Conservation (phyloP, 139 green algal species). For the Trebouxia sp. region DNA sequence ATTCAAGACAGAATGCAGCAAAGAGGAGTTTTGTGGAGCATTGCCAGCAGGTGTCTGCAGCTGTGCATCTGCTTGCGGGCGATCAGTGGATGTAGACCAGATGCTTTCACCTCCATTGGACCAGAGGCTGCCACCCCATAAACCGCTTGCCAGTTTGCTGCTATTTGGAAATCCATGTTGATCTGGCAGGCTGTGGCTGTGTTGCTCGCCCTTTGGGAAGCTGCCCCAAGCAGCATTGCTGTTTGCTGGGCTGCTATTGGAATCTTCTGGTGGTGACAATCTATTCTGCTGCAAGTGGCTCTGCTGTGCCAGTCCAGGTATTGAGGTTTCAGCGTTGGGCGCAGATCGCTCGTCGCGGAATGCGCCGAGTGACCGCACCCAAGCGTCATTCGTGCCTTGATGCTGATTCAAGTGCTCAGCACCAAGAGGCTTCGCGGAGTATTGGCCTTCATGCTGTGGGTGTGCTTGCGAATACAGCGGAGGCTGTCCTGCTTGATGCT, state of each 20-base stretch:
- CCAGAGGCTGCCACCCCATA: slow-evolving; percentile 23
- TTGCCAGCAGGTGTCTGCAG: not conserved
- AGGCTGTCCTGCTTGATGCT: not conserved
- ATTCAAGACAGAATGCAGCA: not conserved
- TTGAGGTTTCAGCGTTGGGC: not conserved
- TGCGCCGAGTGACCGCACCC: not conserved
- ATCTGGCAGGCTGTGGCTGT: not conserved
- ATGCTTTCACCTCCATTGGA: slow-evolving; percentile 8
- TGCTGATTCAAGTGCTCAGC: not conserved
- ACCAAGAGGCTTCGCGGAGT: not conserved
- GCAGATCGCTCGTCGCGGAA: not conserved
- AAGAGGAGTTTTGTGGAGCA: not conserved
- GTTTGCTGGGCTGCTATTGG: not conserved
- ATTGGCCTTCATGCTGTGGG: not conserved
- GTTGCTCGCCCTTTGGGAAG: not conserved
- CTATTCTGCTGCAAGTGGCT: not conserved
- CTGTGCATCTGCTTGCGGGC: not conserved
- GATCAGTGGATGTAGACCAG: not conserved
- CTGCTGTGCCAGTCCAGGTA: not conserved
- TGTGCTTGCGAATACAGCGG: not conserved
- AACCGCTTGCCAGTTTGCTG: not conserved
- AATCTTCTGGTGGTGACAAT: not conserved
- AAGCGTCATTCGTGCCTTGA: not conserved
- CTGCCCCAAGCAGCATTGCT: not conserved
- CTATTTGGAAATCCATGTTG: not conserved